Conservation (phyloP, 1,284 basidiomycete species). For the Bjerkandera adusta region DNA sequence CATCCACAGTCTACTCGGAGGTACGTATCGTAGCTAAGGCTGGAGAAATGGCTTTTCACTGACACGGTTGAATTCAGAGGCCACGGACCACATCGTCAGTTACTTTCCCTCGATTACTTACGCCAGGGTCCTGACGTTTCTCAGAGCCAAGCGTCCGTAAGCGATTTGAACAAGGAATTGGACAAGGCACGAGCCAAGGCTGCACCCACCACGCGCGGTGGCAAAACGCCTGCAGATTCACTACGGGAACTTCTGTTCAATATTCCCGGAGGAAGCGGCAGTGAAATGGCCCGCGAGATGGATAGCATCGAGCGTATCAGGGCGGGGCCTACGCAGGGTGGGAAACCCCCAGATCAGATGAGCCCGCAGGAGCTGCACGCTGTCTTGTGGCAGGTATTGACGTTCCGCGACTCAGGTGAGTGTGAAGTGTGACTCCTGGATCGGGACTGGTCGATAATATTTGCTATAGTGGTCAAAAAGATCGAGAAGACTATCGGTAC, state of each 20-base stretch:
- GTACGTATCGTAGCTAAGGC: slow-evolving; percentile 33
- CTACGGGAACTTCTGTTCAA: slow-evolving; percentile 56
- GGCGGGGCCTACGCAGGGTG: slow-evolving; percentile 49
- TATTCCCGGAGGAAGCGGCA: slow-evolving; percentile 58
- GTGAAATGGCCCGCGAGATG: slow-evolving; percentile 72
- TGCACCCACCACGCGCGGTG: slow-evolving; percentile 30
- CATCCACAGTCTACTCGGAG: slow-evolving; percentile 71
- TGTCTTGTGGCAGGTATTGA: slow-evolving; percentile 83
- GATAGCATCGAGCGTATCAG: slow-evolving; percentile 73
- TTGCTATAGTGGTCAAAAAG: slow-evolving; percentile 66
- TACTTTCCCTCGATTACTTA: neutral
- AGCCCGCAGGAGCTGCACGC: slow-evolving; percentile 85
- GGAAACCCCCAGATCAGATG: slow-evolving; percentile 77
- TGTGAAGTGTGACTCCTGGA: neutral
- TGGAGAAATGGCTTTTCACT: neutral
- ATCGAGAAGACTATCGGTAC: slow-evolving; percentile 82
- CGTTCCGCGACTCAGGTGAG: slow-evolving; percentile 68
- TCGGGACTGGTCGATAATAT: neutral
- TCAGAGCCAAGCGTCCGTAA: slow-evolving; percentile 70
- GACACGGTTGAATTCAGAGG: slow-evolving; percentile 41
- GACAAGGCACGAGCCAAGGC: slow-evolving; percentile 63
- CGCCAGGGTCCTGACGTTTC: neutral
- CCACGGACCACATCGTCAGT: slow-evolving; percentile 68
- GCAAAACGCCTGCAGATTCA: slow-evolving; percentile 37
- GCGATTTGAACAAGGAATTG: slow-evolving; percentile 83